phyloP scores from a whole-genome alignment of 2,329 filamentous ascomycete genomes.

The Exophiala calicioides region DNA sequence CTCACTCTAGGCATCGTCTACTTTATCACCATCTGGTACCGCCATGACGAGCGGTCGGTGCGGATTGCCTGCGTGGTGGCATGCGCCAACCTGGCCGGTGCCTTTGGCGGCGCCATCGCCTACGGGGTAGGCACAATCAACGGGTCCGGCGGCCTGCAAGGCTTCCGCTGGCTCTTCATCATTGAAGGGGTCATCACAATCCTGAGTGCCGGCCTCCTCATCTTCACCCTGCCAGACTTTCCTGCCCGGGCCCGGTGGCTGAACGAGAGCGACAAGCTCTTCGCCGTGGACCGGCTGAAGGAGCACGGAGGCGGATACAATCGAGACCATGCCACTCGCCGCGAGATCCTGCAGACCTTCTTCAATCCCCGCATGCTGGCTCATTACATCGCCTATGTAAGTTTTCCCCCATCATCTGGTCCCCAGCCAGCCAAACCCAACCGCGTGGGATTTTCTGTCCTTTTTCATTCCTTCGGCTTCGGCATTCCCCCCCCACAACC shows the following conservation, averaged over 20 bases:
- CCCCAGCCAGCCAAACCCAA: no score
- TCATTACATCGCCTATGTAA: slow-evolving; percentile 29
- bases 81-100: slow-evolving; percentile 57
- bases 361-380: slow-evolving; percentile 27
- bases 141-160: slow-evolving; percentile 39
- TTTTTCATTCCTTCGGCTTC: background rate
- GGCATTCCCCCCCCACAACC: background rate
- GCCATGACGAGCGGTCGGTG: slow-evolving; percentile 57
- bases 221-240: slow-evolving; percentile 47
- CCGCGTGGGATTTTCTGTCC: no score
- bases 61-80: slow-evolving; percentile 58
- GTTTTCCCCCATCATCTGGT: no score
- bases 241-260: slow-evolving; percentile 47
- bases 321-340: slow-evolving; percentile 21
- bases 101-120: slow-evolving; percentile 52
- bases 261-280: slow-evolving; percentile 43
- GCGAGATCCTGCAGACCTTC: slow-evolving; percentile 22
- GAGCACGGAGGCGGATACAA: slow-evolving; percentile 42
- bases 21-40: slow-evolving; percentile 59
- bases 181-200: slow-evolving; percentile 38
- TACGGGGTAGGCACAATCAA: slow-evolving; percentile 42
- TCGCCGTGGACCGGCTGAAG: slow-evolving; percentile 47
- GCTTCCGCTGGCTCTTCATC: slow-evolving; percentile 44
- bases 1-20: slow-evolving; percentile 48
- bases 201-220: slow-evolving; percentile 40